A percentile compares a stretch with the other conserved stretches of the same genome.
Evolutionary conservation across 75 land plant species (phyloP).

Genomic region (Cupressus sempervirens): DNA sequence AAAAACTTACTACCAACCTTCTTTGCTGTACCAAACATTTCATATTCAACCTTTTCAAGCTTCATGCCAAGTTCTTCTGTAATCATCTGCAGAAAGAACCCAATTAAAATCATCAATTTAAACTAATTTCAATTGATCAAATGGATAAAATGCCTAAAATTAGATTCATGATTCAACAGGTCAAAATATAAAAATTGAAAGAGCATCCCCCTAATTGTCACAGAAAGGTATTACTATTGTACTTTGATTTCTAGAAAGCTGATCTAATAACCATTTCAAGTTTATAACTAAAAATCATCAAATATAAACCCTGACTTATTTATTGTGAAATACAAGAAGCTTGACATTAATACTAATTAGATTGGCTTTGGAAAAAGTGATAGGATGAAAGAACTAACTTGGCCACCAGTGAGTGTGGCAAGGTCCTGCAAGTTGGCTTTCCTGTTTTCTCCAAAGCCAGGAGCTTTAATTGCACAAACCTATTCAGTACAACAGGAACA

Average conservation of each 20-base stretch:
- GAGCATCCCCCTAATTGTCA: background rate
- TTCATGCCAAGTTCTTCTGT: constrained; percentile 58
- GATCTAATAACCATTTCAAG: background rate
- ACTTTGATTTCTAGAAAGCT: background rate
- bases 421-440: constrained; percentile 74
- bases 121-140: background rate
- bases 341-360: background rate
- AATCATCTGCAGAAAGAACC: constrained; percentile 46
- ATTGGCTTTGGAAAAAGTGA: background rate
- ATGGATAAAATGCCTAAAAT: background rate
- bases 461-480: constrained; percentile 96
- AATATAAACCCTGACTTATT: background rate
- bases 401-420: constrained; percentile 89
- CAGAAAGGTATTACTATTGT: background rate
- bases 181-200: background rate
- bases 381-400: constrained; percentile 33
- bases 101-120: background rate
- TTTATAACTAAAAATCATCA: background rate
- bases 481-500: constrained; percentile 17
- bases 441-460: constrained; percentile 95
- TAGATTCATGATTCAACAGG: background rate
- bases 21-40: constrained; percentile 70
- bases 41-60: constrained; percentile 47
- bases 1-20: constrained; percentile 42
- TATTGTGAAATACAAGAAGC: background rate